phyloP scores from a whole-genome alignment of 257 asterid genomes.

The Leonotis leonurus region DNA sequence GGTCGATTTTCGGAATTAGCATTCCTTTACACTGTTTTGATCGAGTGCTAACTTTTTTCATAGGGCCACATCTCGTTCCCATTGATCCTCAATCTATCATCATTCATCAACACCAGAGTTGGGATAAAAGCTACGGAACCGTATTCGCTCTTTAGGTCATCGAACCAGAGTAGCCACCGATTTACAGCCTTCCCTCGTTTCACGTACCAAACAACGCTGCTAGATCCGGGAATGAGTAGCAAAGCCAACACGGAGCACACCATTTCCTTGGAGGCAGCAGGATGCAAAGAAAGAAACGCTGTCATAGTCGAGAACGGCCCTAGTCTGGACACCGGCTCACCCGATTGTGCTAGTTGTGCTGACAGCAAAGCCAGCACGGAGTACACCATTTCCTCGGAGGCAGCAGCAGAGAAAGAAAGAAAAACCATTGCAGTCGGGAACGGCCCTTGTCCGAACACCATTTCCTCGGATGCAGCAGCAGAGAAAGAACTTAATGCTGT shows the following conservation, averaged over 20 bases:
- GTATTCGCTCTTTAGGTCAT: constrained; percentile 15
- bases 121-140: constrained; percentile 36
- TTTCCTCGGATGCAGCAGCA: no score
- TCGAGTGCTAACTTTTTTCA: background rate
- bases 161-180: constrained; percentile 11
- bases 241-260: constrained; percentile 16
- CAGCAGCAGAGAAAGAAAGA: constrained; percentile 11
- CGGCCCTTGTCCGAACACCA: background rate
- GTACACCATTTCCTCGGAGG: constrained; percentile 11
- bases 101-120: constrained; percentile 38
- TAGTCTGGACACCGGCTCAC: constrained; percentile 9
- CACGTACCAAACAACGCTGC: constrained; percentile 27
- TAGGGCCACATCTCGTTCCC: constrained; percentile 85
- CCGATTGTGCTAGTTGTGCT: constrained; percentile 2
- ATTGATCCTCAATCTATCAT: constrained; percentile 49
- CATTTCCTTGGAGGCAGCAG: constrained; percentile 13
- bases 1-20: no score
- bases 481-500: no score
- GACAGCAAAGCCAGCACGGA: constrained; percentile 23
- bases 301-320: constrained; percentile 6
- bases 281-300: constrained; percentile 12
- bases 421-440: background rate
- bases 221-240: constrained; percentile 18
- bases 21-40: no score
- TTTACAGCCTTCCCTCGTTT: constrained; percentile 18